These are phyloP conservation scores for Dorcoceras hygrometricum DNA, from an alignment of 257 asterid genomes.

Conservation along the genomic window DNA sequence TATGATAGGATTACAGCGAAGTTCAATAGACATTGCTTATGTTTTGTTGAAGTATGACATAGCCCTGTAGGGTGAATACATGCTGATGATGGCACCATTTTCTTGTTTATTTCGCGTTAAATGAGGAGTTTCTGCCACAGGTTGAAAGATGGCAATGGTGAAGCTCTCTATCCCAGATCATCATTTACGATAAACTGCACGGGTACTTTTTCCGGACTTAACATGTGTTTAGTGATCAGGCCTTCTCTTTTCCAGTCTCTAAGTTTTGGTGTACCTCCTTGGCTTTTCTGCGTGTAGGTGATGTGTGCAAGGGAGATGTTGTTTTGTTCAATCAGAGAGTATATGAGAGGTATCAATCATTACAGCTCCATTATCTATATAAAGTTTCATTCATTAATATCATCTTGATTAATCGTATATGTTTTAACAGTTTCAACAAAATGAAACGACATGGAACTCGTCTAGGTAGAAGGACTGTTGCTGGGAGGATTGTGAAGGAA, in stretches of 20 bases:
- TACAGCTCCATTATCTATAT: conserved; percentile 7
- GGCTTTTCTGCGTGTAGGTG: conserved; percentile 48
- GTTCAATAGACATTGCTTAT: background rate
- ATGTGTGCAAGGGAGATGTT: conserved; percentile 77
- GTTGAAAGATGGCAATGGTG: conserved; percentile 60
- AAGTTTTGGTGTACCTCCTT: conserved; percentile 14
- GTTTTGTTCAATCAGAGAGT: conserved; percentile 75
- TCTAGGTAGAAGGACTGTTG: conserved; percentile 57
- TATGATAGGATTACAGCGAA: background rate
- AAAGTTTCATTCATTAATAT: conserved; percentile 2
- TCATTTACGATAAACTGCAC: conserved; percentile 70
- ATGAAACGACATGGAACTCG: conserved; percentile 37
- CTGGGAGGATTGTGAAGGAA: conserved; percentile 73
- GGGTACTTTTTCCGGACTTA: conserved; percentile 33
- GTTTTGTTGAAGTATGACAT: conserved; percentile 6
- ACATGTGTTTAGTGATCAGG: background rate
- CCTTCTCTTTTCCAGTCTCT: background rate
- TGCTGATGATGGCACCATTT: background rate
- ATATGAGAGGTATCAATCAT: conserved; percentile 36
- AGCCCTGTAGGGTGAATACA: background rate
- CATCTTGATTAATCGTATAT: conserved; percentile 15
- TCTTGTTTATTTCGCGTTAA: conserved; percentile 4
- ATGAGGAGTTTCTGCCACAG: conserved; percentile 37
- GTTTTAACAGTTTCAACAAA: conserved; percentile 46
- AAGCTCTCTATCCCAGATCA: conserved; percentile 56